phyloP scores from a whole-genome alignment of 2,329 filamentous ascomycete species.

The Clathrospora elynae region DNA sequence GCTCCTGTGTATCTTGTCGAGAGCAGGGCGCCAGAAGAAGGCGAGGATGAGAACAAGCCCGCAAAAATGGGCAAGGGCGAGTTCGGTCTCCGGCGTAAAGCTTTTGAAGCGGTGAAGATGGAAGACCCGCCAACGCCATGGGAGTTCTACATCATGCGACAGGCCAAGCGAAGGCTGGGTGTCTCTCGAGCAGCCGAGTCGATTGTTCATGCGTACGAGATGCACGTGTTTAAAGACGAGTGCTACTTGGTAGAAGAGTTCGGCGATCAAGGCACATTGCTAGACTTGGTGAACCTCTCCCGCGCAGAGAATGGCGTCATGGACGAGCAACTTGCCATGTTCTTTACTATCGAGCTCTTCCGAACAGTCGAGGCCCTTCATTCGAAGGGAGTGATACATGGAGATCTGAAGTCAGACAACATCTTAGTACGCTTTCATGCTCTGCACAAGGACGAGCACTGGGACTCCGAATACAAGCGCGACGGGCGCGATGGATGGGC shows the following conservation, averaged over 20 bases:
- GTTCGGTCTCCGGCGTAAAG: slow-evolving; percentile 62
- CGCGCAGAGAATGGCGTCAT: slow-evolving; percentile 75
- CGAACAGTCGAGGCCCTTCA: slow-evolving; percentile 90
- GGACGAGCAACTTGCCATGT: slow-evolving; percentile 92
- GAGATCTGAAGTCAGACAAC: slow-evolving; percentile 95
- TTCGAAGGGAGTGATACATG: slow-evolving; percentile 78
- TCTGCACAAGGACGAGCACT: slow-evolving; percentile 51
- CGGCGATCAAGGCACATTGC: slow-evolving; percentile 84
- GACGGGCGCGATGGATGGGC: slow-evolving; percentile 80
- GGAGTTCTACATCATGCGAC: slow-evolving; percentile 96
- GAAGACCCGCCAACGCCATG: slow-evolving; percentile 86
- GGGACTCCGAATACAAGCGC: slow-evolving; percentile 69
- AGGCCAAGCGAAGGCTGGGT: slow-evolving; percentile 76
- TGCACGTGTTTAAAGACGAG: slow-evolving; percentile 90
- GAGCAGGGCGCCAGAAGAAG: slow-evolving; percentile 61
- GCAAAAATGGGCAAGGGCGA: slow-evolving; percentile 66
- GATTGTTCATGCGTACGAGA: slow-evolving; percentile 81
- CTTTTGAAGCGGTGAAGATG: slow-evolving; percentile 89
- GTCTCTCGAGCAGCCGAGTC: slow-evolving; percentile 74
- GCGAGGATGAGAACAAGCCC: slow-evolving; percentile 51
- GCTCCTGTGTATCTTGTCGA: slow-evolving; percentile 94
- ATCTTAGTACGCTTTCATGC: slow-evolving; percentile 83
- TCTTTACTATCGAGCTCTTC: slow-evolving; percentile 89
- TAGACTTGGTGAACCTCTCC: slow-evolving; percentile 92
- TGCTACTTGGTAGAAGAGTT: slow-evolving; percentile 88